These are phyloP conservation scores for Microdochium nivale DNA, from an alignment of 2,329 filamentous ascomycete species.

Conservation along the genomic window DNA sequence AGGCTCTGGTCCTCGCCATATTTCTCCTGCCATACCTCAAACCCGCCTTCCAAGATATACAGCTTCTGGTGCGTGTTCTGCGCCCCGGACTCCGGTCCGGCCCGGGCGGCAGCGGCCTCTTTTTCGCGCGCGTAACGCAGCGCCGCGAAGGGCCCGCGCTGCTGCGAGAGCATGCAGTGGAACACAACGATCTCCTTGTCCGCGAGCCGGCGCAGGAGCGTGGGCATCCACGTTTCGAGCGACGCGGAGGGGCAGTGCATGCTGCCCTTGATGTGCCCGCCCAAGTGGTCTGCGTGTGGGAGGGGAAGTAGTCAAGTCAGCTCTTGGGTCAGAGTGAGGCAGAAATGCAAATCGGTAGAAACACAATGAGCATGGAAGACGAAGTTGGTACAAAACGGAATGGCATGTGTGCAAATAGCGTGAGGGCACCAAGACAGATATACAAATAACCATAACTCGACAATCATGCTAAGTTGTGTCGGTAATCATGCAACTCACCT, in stretches of 20 bases:
- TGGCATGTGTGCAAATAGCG: slow-evolving; percentile 1
- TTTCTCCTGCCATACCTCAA: slow-evolving; percentile 80
- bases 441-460: too few species aligned
- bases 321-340: too few species aligned
- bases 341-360: too few species aligned
- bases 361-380: too few species aligned
- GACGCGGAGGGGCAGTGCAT: slow-evolving; percentile 65
- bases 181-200: slow-evolving; percentile 83
- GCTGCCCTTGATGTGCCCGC: slow-evolving; percentile 76
- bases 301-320: not conserved
- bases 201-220: slow-evolving; percentile 69
- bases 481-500: slow-evolving; percentile 44
- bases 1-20: slow-evolving; percentile 70
- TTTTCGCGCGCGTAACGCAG: slow-evolving; percentile 69
- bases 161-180: slow-evolving; percentile 87
- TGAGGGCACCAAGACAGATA: too few species aligned
- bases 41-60: slow-evolving; percentile 75
- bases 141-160: slow-evolving; percentile 79
- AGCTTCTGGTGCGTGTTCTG: slow-evolving; percentile 54
- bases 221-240: slow-evolving; percentile 70
- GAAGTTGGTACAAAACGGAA: too few species aligned
- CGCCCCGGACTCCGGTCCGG: slow-evolving; percentile 7
- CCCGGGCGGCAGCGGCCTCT: slow-evolving; percentile 33
- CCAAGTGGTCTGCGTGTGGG: slow-evolving; percentile 61
- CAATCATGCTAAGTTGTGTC: too few species aligned